Evolutionary conservation across 2,329 filamentous ascomycete genomes (phyloP), one percentile per base, ranked within the genome.

Genomic region (Penicillium sp.): DNA sequence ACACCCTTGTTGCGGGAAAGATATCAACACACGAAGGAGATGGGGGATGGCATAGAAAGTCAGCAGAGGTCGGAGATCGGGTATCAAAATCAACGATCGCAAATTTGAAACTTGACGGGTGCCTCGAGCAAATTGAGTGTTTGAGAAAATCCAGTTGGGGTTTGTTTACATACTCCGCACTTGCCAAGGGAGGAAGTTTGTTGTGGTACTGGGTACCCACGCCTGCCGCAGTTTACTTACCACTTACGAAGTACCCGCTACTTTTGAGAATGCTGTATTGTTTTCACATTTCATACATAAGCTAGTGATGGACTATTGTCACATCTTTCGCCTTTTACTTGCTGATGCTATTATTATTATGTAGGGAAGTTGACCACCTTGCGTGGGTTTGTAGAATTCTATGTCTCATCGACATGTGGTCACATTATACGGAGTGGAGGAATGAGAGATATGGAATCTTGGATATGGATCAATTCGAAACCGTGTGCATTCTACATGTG

Each of bases 141-240:
- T 31, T 51, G 34, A 40, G 44, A 40, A 49, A 39, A 39, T 43
- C 24, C 48, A 45, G 44, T 40, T 21, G 45, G 53, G 40, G 44
- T 62, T 61, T 62, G 58, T 63, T 62, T 60, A 57, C 62, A 63
- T 64, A 63, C 62, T 62, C 59, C 58, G 57, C 56, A 61, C 58
- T 58, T 58, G 50, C 54, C 61, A 51, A 62, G 54, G 60, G 61
- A 38, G 56, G 54, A 61, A 60, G 59, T 64, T 64, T 64, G 60
- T 63, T 61, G 50, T 64, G 58, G 61, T 62, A 59, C 42, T 43
- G 27, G 43, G 45, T 60, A 55, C 56, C 34, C 38, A 22, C 24
- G 13, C 38, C 14, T 21, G n/a, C 40, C 22, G 39, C 13, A 13
- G 32, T 36, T 13, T 27, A 38, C 9, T 10, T 24, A 45, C 16